Base-by-base conservation (phyloP, 331 rosid species). In the Telfairia occidentalis region DNA sequence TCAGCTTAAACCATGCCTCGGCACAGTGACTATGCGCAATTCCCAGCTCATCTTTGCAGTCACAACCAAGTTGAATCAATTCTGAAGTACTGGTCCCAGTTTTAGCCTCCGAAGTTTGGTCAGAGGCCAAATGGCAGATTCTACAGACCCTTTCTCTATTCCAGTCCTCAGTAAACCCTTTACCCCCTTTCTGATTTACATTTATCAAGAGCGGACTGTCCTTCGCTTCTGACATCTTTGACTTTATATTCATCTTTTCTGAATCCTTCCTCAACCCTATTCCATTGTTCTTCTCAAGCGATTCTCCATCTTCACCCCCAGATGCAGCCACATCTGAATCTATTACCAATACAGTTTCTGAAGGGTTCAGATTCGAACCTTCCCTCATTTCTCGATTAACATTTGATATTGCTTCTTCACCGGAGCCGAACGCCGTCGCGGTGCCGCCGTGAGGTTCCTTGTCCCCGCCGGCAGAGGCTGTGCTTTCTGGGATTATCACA, bases 1-100 rank as follows among this genome's bases (percentile, higher is more conserved):
- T 89, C 19, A 91, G 85, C 88, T 79, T 94, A 84, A 94, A 94
- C 98, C 98, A 94, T 1, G 88, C 92, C 81, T 91, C 97, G 18
- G 98, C 98, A 85, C 98, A 94, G 80, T 88, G 90, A 84, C 46
- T 76, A 49, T 94, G 98, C 2, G 92, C 86, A 78, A 90, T 83
- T 53, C 98, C 96, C 19, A 94, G 91, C 82, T 94, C 98, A 71
- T 88, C 90, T 85, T 91, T 94, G 79, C 98, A 91, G 4, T 83
- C 87, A 77, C 98, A 94, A 26, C 98, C 98, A 48, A 94, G 97
- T 77, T 78, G 90, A 86, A 94, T 82, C 76, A 91, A 84, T 59
- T 91, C 91, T 3, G 76, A 35, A 48, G 32, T 76, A 38, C 76
- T 45, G 66, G 79, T 76, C 71, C 74, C 57, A 72, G 73, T 75